Base-by-base conservation (phyloP, 495 filamentous ascomycete genomes). In the Penicillium taxi region DNA sequence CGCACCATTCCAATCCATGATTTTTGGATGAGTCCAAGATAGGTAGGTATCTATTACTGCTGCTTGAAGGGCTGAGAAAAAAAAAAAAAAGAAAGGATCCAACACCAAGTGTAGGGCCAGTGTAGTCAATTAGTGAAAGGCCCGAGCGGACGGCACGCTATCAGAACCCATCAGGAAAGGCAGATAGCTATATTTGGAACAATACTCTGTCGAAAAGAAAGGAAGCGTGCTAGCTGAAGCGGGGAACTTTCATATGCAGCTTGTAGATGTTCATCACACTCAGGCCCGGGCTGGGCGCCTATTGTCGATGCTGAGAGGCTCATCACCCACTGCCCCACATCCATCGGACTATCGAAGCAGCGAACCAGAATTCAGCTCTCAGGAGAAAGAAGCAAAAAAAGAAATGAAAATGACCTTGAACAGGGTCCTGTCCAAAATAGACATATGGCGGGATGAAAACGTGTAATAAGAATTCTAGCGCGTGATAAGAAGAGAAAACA, bases 111-210 rank as follows among this genome's bases (percentile, higher is more conserved):
- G n/a, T 42, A 55, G 44, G 47, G 41, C 48, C 40, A 55, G 32
- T 42, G 32, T 40, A n/a, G n/a, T n/a, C n/a, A 14, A 5, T 29
- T 38, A 38, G 30, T 44, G 44, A 23, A n/a, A 44, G 46, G 45
- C 41, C 38, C 45, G 47, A 34, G 37, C 20, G 30, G 6, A 35
- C 26, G 45, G 46, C 37, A 41, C 48, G 28, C 36, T 30, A 39
- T 32, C n/a, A n/a, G n/a, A n/a, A n/a, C n/a, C 32, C 42, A 45
- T 41, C 42, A 45, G 9, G 27, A 38, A 24, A 25, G 34, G 27
- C 26, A 28, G 25, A 15, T 26, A 43, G 38, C 56, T 64, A 64
- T 47, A 62, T 48, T 51, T 56, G 53, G 53, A 56, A 56, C 44
- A 45, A 37, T 32, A 24, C 14, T 19, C 13, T 26, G 21, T n/a